Conservation (phyloP, 129 eudicot species). For the Flaveria brownii region DNA sequence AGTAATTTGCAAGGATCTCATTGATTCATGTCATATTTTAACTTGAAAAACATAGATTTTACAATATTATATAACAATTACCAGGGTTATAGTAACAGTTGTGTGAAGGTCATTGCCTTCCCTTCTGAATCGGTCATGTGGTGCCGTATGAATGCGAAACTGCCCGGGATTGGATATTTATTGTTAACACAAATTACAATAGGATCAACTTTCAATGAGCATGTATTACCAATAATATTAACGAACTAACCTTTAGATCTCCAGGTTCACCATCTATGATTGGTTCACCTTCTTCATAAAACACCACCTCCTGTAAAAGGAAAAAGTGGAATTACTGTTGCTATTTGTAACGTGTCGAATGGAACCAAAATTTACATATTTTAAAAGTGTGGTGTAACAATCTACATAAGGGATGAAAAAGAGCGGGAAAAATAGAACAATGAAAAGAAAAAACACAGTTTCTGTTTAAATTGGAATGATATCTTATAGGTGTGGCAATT, state of each 20-base stretch:
- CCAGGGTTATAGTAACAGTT: slow-evolving; percentile 82
- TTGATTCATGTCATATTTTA: not conserved
- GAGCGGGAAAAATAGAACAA: not conserved
- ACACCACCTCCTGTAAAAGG: slow-evolving; percentile 64
- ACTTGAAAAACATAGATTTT: no score
- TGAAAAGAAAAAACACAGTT: not conserved
- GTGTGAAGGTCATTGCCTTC: slow-evolving; percentile 82
- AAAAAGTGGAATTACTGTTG: not conserved
- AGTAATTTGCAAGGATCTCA: slow-evolving; percentile 11
- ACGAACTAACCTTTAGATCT: slow-evolving; percentile 75
- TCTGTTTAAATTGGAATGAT: not conserved
- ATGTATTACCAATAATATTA: slow-evolving; percentile 6
- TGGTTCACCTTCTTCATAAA: slow-evolving; percentile 90
- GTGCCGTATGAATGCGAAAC: slow-evolving; percentile 93
- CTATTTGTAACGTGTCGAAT: not conserved
- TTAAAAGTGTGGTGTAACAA: not conserved
- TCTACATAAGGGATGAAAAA: not conserved
- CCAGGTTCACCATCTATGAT: slow-evolving; percentile 93
- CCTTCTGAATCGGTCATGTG: slow-evolving; percentile 82
- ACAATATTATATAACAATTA: slow-evolving; percentile 30
- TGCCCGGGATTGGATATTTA: slow-evolving; percentile 31
- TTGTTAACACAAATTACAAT: not conserved
- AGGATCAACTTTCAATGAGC: not conserved
- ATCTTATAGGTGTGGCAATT: not conserved
- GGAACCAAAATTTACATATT: not conserved